These are phyloP conservation scores for Postia placenta DNA, from an alignment of 768 basidiomycete genomes.

Conservation along the genomic window DNA sequence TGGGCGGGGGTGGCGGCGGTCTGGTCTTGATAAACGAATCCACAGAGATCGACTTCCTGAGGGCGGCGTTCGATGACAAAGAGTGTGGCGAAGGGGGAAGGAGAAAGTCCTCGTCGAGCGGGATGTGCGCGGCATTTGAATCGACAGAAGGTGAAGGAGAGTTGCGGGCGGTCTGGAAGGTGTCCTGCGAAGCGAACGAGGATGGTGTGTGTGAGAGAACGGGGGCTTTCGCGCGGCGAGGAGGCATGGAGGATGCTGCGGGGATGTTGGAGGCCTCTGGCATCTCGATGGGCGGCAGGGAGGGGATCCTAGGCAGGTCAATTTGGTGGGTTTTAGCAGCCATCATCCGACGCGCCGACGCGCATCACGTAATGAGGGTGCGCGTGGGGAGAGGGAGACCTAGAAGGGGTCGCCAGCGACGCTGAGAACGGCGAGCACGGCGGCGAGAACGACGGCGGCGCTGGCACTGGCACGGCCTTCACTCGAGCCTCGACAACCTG, in stretches of 20 bases:
- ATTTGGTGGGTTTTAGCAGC: conserved; percentile 20
- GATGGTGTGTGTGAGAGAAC: conserved; percentile 36
- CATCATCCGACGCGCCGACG: conserved; percentile 8
- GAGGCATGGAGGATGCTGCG: conserved; percentile 15
- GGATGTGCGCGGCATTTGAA: not conserved
- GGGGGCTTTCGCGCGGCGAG: conserved; percentile 35
- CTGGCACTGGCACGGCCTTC: conserved; percentile 1
- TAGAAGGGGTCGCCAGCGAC: conserved; percentile 4
- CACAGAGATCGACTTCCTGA: conserved; percentile 73
- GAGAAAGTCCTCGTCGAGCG: conserved; percentile 19
- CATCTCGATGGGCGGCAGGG: conserved; percentile 41
- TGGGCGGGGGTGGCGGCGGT: conserved; percentile 5
- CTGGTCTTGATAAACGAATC: conserved; percentile 57
- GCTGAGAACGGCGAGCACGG: conserved; percentile 2
- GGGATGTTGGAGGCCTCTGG: conserved; percentile 23
- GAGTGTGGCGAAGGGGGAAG: conserved; percentile 21
- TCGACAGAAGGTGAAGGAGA: conserved; percentile 14
- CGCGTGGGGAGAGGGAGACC: not conserved
- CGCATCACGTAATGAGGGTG: conserved; percentile 1
- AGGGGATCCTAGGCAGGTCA: conserved; percentile 31
- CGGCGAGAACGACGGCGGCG: not conserved
- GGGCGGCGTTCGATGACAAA: conserved; percentile 30
- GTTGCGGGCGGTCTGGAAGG: conserved; percentile 23
- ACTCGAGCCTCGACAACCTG: too few relatives aligned
- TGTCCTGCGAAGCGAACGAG: conserved; percentile 17